Percentiles rank a stretch among this genome's conserved stretches.
phyloP scores from a whole-genome alignment of 75 land plant genomes.

The Sequoia sempervirens region DNA sequence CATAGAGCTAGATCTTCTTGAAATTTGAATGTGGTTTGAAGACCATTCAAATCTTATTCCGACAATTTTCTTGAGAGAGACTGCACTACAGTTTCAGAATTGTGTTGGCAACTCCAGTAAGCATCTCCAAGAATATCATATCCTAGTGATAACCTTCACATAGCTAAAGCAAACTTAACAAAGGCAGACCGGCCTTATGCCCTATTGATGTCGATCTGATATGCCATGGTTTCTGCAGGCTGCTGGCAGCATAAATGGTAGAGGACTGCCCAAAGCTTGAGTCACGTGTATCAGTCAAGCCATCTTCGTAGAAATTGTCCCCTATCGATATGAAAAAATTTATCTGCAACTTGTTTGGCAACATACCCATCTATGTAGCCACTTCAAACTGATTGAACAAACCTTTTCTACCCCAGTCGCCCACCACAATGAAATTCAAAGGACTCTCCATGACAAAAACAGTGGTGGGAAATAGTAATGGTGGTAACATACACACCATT shows the following conservation, averaged over 20 bases:
- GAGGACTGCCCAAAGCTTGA: constrained; percentile 46
- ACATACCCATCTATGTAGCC: constrained; percentile 65
- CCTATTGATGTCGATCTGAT: too few species aligned
- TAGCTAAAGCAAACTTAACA: too few species aligned
- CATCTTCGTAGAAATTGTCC: constrained; percentile 82
- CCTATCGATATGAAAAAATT: constrained; percentile 81
- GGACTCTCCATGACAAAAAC: not conserved
- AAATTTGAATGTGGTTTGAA: too few species aligned
- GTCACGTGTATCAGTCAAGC: constrained; percentile 48
- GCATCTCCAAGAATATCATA: too few species aligned
- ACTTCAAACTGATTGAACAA: constrained; percentile 21
- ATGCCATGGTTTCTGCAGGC: constrained; percentile 82
- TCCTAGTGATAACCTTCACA: too few species aligned
- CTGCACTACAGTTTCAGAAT: too few species aligned
- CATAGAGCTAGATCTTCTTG: too few species aligned
- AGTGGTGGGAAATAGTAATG: not conserved
- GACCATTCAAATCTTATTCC: too few species aligned
- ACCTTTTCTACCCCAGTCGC: constrained; percentile 33
- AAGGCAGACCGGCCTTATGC: too few species aligned
- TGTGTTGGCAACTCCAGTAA: too few species aligned
- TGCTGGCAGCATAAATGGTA: constrained; percentile 61
- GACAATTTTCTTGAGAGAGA: too few species aligned
- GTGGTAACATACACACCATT: not conserved
- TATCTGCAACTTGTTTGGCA: constrained; percentile 56
- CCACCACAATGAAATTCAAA: constrained; percentile 19